phyloP scores from a whole-genome alignment of 345 rosid species.

The Populus tremula region DNA sequence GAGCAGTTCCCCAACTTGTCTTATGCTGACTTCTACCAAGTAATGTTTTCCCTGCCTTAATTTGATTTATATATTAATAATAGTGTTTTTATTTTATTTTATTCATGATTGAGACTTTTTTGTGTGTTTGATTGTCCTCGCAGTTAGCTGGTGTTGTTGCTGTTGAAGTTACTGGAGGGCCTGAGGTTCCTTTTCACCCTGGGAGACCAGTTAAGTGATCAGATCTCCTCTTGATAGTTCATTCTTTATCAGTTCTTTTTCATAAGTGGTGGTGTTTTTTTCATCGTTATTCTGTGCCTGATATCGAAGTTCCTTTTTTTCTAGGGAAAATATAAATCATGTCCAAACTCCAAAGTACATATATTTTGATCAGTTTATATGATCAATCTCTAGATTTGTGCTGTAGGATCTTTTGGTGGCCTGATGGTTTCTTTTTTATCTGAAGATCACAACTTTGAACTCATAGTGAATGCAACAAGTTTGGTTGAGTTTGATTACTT shows the following conservation, averaged over 20 bases:
- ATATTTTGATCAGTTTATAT: too few relatives aligned
- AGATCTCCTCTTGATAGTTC: background rate
- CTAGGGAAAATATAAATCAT: too few relatives aligned
- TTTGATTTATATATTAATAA: background rate
- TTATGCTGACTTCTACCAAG: constrained; percentile 34
- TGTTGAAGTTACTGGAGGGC: constrained; percentile 82
- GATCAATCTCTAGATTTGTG: too few relatives aligned
- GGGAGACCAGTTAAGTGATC: constrained; percentile 55
- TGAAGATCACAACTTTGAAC: too few relatives aligned
- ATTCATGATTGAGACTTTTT: background rate
- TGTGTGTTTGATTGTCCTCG: background rate
- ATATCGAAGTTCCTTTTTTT: too few relatives aligned
- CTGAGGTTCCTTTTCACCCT: constrained; percentile 85
- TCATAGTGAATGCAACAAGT: too few relatives aligned
- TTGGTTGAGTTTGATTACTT: too few relatives aligned
- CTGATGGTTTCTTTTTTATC: too few relatives aligned
- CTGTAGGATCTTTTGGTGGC: too few relatives aligned
- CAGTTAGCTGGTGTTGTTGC: constrained; percentile 79
- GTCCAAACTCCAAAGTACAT: too few relatives aligned
- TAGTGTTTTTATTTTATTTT: background rate
- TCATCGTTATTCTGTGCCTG: too few relatives aligned
- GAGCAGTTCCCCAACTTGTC: constrained; percentile 21
- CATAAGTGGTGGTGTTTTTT: background rate
- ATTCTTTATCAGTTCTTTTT: background rate
- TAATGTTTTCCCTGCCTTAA: background rate